Conservation (phyloP, 345 rosid genomes). For the Mangifera indica region DNA sequence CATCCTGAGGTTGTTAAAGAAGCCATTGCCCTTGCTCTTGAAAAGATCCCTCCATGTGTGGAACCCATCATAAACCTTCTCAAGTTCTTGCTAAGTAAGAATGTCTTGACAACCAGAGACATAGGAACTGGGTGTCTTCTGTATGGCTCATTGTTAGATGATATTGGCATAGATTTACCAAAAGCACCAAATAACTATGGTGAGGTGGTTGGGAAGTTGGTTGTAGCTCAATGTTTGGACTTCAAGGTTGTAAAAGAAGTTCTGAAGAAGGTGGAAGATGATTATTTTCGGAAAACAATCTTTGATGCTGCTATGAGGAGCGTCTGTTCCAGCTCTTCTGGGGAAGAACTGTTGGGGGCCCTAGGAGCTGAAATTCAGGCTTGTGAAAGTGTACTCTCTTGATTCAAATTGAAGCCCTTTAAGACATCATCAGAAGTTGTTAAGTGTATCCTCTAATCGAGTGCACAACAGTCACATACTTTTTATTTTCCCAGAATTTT, state of each 20-base stretch:
- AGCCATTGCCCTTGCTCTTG: slow-evolving; percentile 59
- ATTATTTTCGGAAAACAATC: slow-evolving; percentile 42
- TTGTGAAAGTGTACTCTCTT: slow-evolving; percentile 33
- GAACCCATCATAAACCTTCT: slow-evolving; percentile 47
- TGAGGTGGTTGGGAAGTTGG: slow-evolving; percentile 59
- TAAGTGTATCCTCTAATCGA: neutral
- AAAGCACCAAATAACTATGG: slow-evolving; percentile 76
- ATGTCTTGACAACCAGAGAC: slow-evolving; percentile 50
- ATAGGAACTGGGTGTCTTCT: slow-evolving; percentile 54
- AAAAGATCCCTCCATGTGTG: slow-evolving; percentile 53
- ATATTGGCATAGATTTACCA: slow-evolving; percentile 78
- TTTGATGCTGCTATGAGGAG: slow-evolving; percentile 26
- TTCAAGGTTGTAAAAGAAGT: slow-evolving; percentile 56
- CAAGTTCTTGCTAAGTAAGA: slow-evolving; percentile 43
- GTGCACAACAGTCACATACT: neutral
- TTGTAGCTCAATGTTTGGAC: slow-evolving; percentile 49
- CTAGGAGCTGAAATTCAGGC: slow-evolving; percentile 32
- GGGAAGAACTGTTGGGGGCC: slow-evolving; percentile 31
- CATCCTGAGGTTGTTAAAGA: slow-evolving; percentile 71
- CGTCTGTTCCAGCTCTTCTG: slow-evolving; percentile 27
- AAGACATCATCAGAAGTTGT: neutral
- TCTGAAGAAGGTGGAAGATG: slow-evolving; percentile 61
- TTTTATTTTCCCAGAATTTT: slow-evolving; percentile 7
- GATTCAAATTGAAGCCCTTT: neutral
- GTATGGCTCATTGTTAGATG: slow-evolving; percentile 63